A percentile compares a stretch with the other conserved stretches of the same genome.
Evolutionary conservation across 331 rosid species (phyloP).

Genomic region (Erythrophleum ivorense): DNA sequence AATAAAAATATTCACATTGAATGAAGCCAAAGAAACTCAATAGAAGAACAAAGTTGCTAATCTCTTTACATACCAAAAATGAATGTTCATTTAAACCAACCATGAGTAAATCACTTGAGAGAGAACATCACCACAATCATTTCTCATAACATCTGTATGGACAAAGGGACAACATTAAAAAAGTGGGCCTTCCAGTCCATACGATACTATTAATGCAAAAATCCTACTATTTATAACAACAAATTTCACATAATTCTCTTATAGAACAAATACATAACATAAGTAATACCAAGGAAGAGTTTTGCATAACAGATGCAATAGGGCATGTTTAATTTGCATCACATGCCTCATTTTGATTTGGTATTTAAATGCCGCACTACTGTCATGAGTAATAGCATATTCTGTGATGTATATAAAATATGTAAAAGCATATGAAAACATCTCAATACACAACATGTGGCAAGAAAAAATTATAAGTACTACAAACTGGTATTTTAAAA

Average conservation of each 20-base stretch:
- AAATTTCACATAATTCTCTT: constrained; percentile 10
- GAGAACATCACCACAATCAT: not conserved
- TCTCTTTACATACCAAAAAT: too few relatives aligned
- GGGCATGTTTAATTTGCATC: not conserved
- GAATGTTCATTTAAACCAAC: too few relatives aligned
- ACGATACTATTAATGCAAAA: not conserved
- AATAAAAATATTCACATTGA: too few relatives aligned
- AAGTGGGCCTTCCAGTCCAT: not conserved
- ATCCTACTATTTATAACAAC: not conserved
- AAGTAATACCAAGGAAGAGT: not conserved
- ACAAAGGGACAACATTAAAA: not conserved
- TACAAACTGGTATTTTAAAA: too few relatives aligned
- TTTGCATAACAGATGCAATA: not conserved
- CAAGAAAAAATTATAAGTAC: not conserved
- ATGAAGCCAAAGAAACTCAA: not conserved
- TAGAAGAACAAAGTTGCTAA: too few relatives aligned
- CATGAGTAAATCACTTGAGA: too few relatives aligned
- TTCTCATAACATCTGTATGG: not conserved
- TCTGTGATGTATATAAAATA: not conserved
- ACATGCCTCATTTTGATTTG: not conserved
- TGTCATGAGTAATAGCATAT: not conserved
- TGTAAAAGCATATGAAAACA: not conserved
- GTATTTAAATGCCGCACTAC: not conserved
- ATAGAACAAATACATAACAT: not conserved
- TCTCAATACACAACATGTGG: not conserved